Evolutionary conservation across 257 asterid genomes (phyloP).

Genomic region (Primulina tabacum): DNA sequence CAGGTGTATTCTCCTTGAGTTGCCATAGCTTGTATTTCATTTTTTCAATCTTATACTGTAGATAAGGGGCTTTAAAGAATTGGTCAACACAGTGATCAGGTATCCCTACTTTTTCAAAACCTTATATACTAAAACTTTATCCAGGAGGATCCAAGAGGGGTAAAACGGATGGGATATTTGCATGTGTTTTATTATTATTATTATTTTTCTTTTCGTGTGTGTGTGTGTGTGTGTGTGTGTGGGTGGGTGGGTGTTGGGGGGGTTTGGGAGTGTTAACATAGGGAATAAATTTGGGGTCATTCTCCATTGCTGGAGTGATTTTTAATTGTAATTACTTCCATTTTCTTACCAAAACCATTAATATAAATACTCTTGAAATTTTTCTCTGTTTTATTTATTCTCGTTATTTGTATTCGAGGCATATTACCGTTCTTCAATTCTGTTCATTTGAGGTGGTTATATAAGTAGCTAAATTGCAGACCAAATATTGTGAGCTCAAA

Average conservation of each 20-base stretch:
- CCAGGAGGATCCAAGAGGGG: background rate
- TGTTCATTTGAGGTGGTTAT: background rate
- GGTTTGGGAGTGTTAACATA: too few relatives aligned
- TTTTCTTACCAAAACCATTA: background rate
- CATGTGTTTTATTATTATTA: too few relatives aligned
- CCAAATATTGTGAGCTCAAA: constrained; percentile 4
- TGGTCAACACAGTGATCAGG: background rate
- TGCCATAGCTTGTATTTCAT: constrained; percentile 19
- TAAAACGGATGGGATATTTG: too few relatives aligned
- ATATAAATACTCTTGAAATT: background rate
- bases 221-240: too few relatives aligned
- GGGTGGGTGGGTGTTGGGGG: background rate
- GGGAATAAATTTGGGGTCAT: background rate
- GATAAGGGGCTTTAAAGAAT: background rate
- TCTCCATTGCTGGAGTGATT: background rate
- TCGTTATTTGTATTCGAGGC: background rate
- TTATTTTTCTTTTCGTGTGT: too few relatives aligned
- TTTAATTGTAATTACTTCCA: background rate
- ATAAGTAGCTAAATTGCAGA: background rate
- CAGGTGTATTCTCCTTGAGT: constrained; percentile 54
- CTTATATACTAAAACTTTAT: background rate
- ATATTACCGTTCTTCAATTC: too few relatives aligned
- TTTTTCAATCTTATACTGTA: background rate
- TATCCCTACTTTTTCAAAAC: background rate
- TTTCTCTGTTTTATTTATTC: background rate